phyloP scores from a whole-genome alignment of 805 yeast species.

The Komagataella pseudopastoris region DNA sequence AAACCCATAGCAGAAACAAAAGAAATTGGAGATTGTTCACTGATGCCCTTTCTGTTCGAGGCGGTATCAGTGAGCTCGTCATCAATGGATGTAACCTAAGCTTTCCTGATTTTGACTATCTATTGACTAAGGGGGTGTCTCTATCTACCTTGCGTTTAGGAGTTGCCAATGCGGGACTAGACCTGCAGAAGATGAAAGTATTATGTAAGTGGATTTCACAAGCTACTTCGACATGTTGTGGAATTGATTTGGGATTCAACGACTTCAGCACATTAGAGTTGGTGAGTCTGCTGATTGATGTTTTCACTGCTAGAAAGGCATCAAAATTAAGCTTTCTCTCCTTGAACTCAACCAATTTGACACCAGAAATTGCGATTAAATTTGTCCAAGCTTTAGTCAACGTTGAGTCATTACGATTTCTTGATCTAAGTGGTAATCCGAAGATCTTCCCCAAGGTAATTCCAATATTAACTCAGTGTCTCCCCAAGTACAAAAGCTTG shows the following conservation, averaged over 20 bases:
- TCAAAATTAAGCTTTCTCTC: constrained; percentile 34
- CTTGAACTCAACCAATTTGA: constrained; percentile 34
- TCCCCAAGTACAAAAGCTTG: constrained; percentile 31
- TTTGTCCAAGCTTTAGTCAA: constrained; percentile 22
- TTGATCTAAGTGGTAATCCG: constrained; percentile 41
- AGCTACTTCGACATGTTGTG: constrained; percentile 31
- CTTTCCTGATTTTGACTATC: constrained; percentile 23
- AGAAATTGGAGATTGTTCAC: constrained; percentile 43
- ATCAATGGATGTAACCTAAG: constrained; percentile 40
- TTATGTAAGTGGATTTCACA: constrained; percentile 34
- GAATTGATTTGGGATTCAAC: constrained; percentile 43
- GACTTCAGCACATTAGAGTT: constrained; percentile 33
- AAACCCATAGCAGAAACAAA: constrained; percentile 22
- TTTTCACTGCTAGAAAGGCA: constrained; percentile 18
- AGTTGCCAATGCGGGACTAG: constrained; percentile 36
- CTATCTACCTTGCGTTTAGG: constrained; percentile 36
- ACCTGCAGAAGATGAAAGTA: constrained; percentile 23
- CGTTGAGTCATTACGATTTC: constrained; percentile 28
- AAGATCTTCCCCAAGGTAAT: constrained; percentile 37
- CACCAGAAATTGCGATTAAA: constrained; percentile 22
- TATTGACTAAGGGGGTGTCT: constrained; percentile 26
- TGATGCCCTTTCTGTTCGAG: constrained; percentile 24
- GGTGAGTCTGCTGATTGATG: constrained; percentile 25
- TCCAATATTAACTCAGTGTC: constrained; percentile 25
- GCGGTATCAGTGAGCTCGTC: constrained; percentile 45